Evolutionary conservation across 106 monocot species (phyloP), one percentile per base, ranked within the genome.

Genomic region (Posidonia australis): DNA sequence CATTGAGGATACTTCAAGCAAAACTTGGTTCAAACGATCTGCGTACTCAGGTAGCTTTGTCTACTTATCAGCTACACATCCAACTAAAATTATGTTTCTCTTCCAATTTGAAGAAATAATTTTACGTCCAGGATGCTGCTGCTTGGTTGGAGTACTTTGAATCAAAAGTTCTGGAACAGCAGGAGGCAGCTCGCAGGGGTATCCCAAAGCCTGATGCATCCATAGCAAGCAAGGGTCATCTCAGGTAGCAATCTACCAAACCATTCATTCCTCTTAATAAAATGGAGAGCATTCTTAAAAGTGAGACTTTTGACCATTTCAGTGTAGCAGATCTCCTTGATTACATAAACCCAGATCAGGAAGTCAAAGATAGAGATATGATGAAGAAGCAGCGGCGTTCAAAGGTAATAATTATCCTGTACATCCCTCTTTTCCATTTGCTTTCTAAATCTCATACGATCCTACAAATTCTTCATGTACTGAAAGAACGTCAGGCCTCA

Each of bases 251-350:
- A 28, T 63, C 19, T 21, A 24, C 60, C 28, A 51, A 26, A 52
- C 26, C 23, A 28, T 58, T 42, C 31, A 14, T 60, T 46, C 13
- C 14, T 22, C 26, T 48, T 18, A 13, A 41, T 47, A 51, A 10
- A 64, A 68, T 36, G 19, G 24, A 16, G 19, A 14, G 26, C 23
- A 59, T 67, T 32, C 64, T 69, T 70, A 28, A 36, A 46, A 64
- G 78, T 78, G 43, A 70, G 55, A 79, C 13, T 51, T 69, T 73
- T 75, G 77, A 75, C 70, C 12, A 23, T 75, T 74, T 73, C 90
- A 96, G 94, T 78, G 94, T 96, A 65, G 84, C 94, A 78, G 94
- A 90, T 82, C 90, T 96, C 31, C 94, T 96, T 82, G 90, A 90
- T 60, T 96, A 69, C 80, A 96, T 96, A 75, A 96, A 84, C 70